A percentile compares a stretch with the other conserved stretches of the same genome.
Evolutionary conservation across 345 rosid genomes (phyloP).

Genomic region (Gossypium turneri): DNA sequence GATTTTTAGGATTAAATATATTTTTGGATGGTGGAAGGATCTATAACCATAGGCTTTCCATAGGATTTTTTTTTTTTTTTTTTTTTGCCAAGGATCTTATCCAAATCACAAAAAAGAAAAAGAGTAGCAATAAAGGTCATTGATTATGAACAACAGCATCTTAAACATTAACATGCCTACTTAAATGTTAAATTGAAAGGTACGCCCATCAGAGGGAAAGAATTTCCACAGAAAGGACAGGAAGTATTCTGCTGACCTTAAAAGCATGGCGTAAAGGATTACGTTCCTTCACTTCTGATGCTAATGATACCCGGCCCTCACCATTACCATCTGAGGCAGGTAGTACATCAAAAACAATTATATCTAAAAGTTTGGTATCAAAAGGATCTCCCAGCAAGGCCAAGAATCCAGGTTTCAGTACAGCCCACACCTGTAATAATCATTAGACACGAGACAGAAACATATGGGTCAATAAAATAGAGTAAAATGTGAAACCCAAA

Average conservation of each 20-base stretch:
- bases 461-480: neutral
- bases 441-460: constrained; percentile 2
- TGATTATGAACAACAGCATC: neutral
- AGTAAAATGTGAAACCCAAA: neutral
- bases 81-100: neutral
- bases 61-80: neutral
- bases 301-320: constrained; percentile 69
- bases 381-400: constrained; percentile 87
- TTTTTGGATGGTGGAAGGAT: neutral
- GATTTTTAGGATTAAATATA: neutral
- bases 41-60: neutral
- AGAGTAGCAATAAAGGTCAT: neutral
- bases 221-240: neutral
- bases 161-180: neutral
- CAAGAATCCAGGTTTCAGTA: constrained; percentile 91
- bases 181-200: neutral
- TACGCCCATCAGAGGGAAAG: neutral
- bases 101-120: neutral
- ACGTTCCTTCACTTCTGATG: constrained; percentile 78
- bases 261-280: constrained; percentile 94
- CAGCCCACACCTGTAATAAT: constrained; percentile 89
- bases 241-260: constrained; percentile 45
- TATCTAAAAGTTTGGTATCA: constrained; percentile 76
- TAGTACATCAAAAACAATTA: constrained; percentile 86
- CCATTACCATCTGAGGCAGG: constrained; percentile 88